Conservation (phyloP, 768 basidiomycete species). For the Xerocomus potaroensis region DNA sequence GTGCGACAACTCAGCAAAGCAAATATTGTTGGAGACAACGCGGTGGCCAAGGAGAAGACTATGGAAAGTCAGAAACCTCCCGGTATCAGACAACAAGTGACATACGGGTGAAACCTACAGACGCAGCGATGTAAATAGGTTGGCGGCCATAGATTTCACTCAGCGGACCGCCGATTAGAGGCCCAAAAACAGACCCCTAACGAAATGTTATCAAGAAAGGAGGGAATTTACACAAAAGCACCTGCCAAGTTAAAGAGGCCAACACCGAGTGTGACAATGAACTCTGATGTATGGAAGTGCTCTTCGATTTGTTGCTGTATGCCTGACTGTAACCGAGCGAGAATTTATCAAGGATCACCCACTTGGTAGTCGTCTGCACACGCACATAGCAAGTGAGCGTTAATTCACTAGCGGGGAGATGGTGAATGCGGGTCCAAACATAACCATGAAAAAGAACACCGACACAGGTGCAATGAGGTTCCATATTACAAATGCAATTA, state of each 20-base stretch:
- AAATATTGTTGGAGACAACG: slow-evolving; percentile 17
- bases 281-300: slow-evolving; percentile 14
- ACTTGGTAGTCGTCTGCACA: slow-evolving; percentile 4
- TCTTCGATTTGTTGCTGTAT: slow-evolving; percentile 20
- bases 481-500: slow-evolving; percentile 26
- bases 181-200: slow-evolving; percentile 20
- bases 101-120: slow-evolving; percentile 18
- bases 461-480: slow-evolving; percentile 28
- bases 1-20: slow-evolving; percentile 17
- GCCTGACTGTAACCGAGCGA: slow-evolving; percentile 17
- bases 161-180: slow-evolving; percentile 19
- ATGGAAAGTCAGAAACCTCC: background rate
- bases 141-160: slow-evolving; percentile 23
- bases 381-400: slow-evolving; percentile 11
- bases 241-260: slow-evolving; percentile 21
- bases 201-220: background rate
- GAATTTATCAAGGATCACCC: background rate
- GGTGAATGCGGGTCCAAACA: slow-evolving; percentile 5
- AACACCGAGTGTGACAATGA: slow-evolving; percentile 18
- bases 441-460: slow-evolving; percentile 1
- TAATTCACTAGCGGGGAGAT: slow-evolving; percentile 15
- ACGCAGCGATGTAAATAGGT: slow-evolving; percentile 19
- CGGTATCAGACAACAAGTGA: background rate
- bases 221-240: background rate
- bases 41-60: slow-evolving; percentile 20